phyloP scores from a whole-genome alignment of 148 eudicot species.

The Chenopodium berlandieri region DNA sequence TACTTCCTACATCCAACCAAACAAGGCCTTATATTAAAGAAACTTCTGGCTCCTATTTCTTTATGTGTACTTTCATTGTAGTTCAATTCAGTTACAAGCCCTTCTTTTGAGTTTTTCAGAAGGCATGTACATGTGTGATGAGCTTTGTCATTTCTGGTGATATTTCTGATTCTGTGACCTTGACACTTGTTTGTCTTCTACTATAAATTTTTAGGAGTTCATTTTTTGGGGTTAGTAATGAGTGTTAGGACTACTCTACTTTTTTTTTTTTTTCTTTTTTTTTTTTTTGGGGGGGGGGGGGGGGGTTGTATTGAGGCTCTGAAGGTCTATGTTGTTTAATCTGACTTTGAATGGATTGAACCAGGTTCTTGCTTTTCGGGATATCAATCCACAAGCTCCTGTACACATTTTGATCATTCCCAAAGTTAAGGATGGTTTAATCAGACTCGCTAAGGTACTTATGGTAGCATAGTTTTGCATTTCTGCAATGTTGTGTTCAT shows the following conservation, averaged over 20 bases:
- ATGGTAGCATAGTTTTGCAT: background rate
- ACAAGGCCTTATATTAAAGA: no score
- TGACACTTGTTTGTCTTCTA: background rate
- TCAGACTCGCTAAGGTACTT: conserved; percentile 64
- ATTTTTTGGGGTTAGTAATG: background rate
- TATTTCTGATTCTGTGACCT: background rate
- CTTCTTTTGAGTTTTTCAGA: background rate
- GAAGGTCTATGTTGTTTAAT: background rate
- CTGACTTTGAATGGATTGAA: conserved; percentile 15
- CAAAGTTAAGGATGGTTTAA: conserved; percentile 79
- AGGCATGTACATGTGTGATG: background rate
- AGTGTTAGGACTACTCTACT: background rate
- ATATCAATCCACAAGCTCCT: conserved; percentile 88
- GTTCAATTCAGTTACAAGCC: background rate
- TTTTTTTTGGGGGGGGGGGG: no score
- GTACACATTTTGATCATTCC: conserved; percentile 86
- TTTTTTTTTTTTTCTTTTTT: background rate
- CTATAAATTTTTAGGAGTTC: background rate
- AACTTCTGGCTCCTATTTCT: conserved; percentile 4
- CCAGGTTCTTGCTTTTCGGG: conserved; percentile 94
- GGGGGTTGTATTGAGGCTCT: background rate
- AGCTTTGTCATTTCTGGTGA: background rate
- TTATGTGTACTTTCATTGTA: background rate
- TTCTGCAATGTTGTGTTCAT: conserved; percentile 10
- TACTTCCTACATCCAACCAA: no score